Percentiles rank a stretch among this genome's conserved stretches.
phyloP scores from a whole-genome alignment of 2,329 filamentous ascomycete genomes.

The Cladobotryum mycophilum region DNA sequence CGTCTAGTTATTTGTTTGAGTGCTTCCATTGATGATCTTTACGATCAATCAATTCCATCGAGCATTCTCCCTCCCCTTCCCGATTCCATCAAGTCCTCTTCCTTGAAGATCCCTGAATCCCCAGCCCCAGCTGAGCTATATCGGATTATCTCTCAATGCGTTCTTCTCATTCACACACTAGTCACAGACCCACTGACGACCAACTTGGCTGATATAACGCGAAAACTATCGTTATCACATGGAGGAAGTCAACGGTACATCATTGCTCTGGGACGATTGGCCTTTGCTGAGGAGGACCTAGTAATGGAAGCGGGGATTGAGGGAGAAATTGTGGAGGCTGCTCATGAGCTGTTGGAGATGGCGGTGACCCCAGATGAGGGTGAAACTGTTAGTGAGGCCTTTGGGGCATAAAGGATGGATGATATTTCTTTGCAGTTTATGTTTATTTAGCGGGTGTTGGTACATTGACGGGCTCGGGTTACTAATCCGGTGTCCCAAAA shows the following conservation, averaged over 20 bases:
- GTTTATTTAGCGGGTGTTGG: neutral
- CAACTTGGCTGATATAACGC: constrained; percentile 53
- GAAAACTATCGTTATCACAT: constrained; percentile 62
- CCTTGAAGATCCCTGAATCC: constrained; percentile 11
- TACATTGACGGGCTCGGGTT: no score
- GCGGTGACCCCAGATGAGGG: constrained; percentile 70
- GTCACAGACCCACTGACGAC: constrained; percentile 43
- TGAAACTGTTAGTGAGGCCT: constrained; percentile 37
- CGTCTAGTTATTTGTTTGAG: constrained; percentile 62
- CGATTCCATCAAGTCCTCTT: constrained; percentile 3
- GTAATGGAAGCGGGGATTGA: constrained; percentile 73
- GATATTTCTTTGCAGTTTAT: no score
- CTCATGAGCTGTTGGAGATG: constrained; percentile 74
- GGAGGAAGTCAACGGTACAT: constrained; percentile 78
- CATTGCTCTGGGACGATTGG: constrained; percentile 73
- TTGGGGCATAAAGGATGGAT: constrained; percentile 24
- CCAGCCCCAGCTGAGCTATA: constrained; percentile 29
- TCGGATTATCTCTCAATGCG: constrained; percentile 42
- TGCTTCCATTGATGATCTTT: constrained; percentile 66
- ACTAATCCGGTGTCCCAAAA: no score
- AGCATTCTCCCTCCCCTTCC: constrained; percentile 29
- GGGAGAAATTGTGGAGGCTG: constrained; percentile 71
- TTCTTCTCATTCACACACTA: constrained; percentile 46
- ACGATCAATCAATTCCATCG: constrained; percentile 46
- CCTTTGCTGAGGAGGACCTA: constrained; percentile 72